A percentile compares a stretch with the other conserved stretches of the same genome.
phyloP scores from a whole-genome alignment of 768 basidiomycete genomes.

The Stropharia rugosoannulata region DNA sequence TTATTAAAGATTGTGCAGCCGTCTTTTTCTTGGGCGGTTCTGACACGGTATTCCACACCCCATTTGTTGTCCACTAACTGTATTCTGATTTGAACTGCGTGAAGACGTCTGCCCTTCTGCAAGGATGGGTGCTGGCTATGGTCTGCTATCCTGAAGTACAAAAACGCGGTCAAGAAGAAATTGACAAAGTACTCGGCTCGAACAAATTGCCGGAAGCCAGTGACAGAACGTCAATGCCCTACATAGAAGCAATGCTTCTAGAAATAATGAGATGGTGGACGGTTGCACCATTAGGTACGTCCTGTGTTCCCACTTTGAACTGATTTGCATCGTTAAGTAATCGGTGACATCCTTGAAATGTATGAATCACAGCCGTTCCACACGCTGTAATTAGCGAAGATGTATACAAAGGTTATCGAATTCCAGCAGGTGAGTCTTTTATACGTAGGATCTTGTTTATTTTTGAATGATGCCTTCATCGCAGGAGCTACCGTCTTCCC shows the following conservation, averaged over 20 bases:
- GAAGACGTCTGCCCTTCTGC: slow-evolving; percentile 27
- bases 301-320: too few species aligned
- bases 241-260: slow-evolving; percentile 43
- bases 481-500: not conserved
- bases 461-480: too few species aligned
- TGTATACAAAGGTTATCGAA: not conserved
- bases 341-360: too few species aligned
- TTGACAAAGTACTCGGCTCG: slow-evolving; percentile 38
- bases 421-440: not conserved
- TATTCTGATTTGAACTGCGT: not conserved
- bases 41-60: not conserved
- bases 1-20: slow-evolving; percentile 39
- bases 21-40: slow-evolving; percentile 36
- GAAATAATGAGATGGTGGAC: slow-evolving; percentile 40
- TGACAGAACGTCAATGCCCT: slow-evolving; percentile 39
- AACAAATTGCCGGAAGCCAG: slow-evolving; percentile 40
- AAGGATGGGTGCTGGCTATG: slow-evolving; percentile 28
- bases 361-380: not conserved
- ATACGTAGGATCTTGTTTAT: not conserved
- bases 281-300: slow-evolving; percentile 23
- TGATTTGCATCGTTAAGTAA: too few species aligned
- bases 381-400: not conserved
- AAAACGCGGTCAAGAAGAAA: slow-evolving; percentile 40
- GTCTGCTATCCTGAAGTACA: slow-evolving; percentile 39
- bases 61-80: too few species aligned